phyloP scores from a whole-genome alignment of 2,329 filamentous ascomycete genomes.

The Xylogone sp. region DNA sequence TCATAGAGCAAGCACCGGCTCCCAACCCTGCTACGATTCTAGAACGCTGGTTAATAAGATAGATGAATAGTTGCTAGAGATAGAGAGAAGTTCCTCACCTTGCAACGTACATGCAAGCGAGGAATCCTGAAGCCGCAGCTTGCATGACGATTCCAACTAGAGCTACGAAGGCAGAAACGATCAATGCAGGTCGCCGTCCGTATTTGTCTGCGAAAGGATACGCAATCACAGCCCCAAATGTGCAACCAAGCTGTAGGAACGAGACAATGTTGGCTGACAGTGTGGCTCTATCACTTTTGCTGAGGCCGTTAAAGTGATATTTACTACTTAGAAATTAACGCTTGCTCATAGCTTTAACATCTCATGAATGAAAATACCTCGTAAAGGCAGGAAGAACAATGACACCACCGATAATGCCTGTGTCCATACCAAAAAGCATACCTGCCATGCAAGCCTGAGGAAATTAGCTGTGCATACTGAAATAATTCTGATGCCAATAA shows the following conservation, averaged over 20 bases:
- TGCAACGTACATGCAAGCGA: neutral
- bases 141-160: conserved; percentile 39
- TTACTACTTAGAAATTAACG: too few species aligned
- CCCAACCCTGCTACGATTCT: conserved; percentile 64
- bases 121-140: conserved; percentile 32
- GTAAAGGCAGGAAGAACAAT: conserved; percentile 19
- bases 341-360: too few species aligned
- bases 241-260: conserved; percentile 46
- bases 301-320: too few species aligned
- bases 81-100: neutral
- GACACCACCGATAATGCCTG: conserved; percentile 20
- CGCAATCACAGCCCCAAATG: conserved; percentile 46
- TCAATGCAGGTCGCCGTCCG: conserved; percentile 41
- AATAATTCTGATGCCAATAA: neutral
- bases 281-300: too few species aligned
- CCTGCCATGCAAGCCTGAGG: conserved; percentile 7
- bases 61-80: neutral
- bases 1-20: conserved; percentile 53
- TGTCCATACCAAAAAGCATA: conserved; percentile 21
- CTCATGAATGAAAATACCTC: too few species aligned
- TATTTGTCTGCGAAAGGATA: conserved; percentile 42
- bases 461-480: neutral
- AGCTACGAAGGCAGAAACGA: conserved; percentile 38
- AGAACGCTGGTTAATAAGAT: conserved; percentile 19
- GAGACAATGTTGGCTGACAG: conserved; percentile 35